phyloP scores from a whole-genome alignment of 208 protist genomes.

The Trypanosoma cruzi region DNA sequence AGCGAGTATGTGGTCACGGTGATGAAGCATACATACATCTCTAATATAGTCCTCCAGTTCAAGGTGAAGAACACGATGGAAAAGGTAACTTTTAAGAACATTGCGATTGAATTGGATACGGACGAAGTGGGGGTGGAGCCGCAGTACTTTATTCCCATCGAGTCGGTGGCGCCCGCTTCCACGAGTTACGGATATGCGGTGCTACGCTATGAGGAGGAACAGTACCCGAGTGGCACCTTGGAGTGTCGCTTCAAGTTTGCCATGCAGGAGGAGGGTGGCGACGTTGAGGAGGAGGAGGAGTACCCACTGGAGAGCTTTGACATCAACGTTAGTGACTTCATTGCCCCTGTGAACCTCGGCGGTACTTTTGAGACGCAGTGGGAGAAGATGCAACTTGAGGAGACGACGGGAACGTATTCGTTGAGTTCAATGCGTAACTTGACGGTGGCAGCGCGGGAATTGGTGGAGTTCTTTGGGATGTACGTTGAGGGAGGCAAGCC shows the following conservation, averaged over 20 bases:
- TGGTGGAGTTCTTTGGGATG: conserved; percentile 90
- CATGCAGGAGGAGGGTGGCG: conserved; percentile 53
- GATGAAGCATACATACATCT: conserved; percentile 94
- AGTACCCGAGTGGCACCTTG: conserved; percentile 76
- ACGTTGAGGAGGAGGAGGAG: conserved; percentile 60
- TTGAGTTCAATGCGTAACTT: conserved; percentile 87
- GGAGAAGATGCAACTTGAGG: conserved; percentile 40
- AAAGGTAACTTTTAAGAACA: conserved; percentile 82
- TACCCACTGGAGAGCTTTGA: conserved; percentile 88
- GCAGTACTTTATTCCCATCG: conserved; percentile 81
- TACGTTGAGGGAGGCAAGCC: conserved; percentile 69
- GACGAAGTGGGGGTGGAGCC: conserved; percentile 80
- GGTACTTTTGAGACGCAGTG: conserved; percentile 51
- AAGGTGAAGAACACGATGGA: conserved; percentile 95
- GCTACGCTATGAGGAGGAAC: conserved; percentile 52
- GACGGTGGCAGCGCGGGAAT: conserved; percentile 75
- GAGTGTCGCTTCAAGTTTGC: conserved; percentile 69
- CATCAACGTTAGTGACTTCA: conserved; percentile 84
- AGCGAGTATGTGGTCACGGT: conserved; percentile 97
- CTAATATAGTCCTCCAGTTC: conserved; percentile 96
- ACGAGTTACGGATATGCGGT: conserved; percentile 80
- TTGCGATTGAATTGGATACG: conserved; percentile 82
- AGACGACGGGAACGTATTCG: conserved; percentile 84
- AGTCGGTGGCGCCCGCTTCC: conserved; percentile 50
- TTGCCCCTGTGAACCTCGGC: conserved; percentile 63